Base-by-base conservation (phyloP, 495 filamentous ascomycete genomes). In the Bathelium albidoporum region DNA sequence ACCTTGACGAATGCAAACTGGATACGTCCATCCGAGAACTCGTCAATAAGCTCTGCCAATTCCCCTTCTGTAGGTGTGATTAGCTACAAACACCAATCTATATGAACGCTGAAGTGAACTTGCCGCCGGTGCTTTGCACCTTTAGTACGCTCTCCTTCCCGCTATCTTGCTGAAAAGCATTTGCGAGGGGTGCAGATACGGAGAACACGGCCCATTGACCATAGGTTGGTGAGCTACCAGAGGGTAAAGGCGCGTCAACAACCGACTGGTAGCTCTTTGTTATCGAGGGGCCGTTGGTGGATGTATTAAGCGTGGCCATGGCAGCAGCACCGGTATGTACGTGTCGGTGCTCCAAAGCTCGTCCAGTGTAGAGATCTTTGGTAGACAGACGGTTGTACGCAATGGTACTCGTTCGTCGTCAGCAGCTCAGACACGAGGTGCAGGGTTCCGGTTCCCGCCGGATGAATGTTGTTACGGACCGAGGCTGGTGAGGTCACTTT, bases 1-100 rank as follows among this genome's bases (percentile, higher is more conserved):
- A 99, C 87, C 76, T 95, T 97, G 61, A 94, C 86, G 71, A 92
- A 99, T 26, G 91, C 94, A 76, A 96, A 97, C 78, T 99, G 94
- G 59, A 97, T 86, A 65, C 90, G 85, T 49, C 94, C 94, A 74
- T 99, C 94, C 62, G 86, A 97, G 75, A 99, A 96, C 61, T 99
- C 94, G 60, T 99, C 95, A 67, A 96, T 85, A n/a, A 99, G 81
- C 63, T 96, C 91, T n/a, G 81, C 77, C 60, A 99, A 79, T 75
- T 99, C 95, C 61, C 94, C 95, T 75, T 97, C 93, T 95, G 70
- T 22, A 59, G 36, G 10, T 16, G 52, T 10, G 24, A 53, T 63
- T 45, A 31, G 69, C 59, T 64, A 59, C 62, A 39, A 60, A 63
- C 31, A 9, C 22, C 3, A 22, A 18, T 34, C 29, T n/a, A 32